These are phyloP conservation scores for Metschnikowia continentalis DNA, from an alignment of 805 yeast genomes.

Conservation along the genomic window DNA sequence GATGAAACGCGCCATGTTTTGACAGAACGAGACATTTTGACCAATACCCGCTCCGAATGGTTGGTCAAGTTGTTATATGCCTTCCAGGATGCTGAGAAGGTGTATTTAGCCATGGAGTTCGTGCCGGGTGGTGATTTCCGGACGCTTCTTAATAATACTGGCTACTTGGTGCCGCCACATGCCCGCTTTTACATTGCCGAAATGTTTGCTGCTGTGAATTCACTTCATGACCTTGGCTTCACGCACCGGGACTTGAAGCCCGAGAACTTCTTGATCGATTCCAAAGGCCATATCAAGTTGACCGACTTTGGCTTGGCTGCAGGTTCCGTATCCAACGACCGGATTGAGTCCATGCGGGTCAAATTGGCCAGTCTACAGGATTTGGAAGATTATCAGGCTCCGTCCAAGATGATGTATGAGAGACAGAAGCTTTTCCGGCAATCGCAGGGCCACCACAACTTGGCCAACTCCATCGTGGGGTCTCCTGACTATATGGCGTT, in stretches of 20 bases:
- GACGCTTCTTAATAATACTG: conserved; percentile 88
- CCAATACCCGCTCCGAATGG: conserved; percentile 97
- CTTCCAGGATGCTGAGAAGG: conserved; percentile 86
- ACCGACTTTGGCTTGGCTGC: conserved; percentile 98
- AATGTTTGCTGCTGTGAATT: conserved; percentile 93
- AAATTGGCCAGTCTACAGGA: conserved; percentile 67
- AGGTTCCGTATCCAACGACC: conserved; percentile 87
- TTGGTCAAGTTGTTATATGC: conserved; percentile 89
- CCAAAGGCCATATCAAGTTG: conserved; percentile 85
- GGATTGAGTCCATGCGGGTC: conserved; percentile 88
- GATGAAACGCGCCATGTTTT: conserved; percentile 95
- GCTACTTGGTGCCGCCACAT: conserved; percentile 88
- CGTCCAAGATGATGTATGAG: conserved; percentile 74
- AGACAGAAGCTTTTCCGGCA: conserved; percentile 82
- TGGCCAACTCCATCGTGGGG: conserved; percentile 95
- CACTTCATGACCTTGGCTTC: conserved; percentile 90
- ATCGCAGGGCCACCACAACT: conserved; percentile 75
- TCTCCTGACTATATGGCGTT: conserved; percentile 99
- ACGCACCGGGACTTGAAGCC: conserved; percentile 97
- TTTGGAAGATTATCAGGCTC: conserved; percentile 53
- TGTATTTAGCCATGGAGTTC: conserved; percentile 96
- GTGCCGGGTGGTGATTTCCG: conserved; percentile 99
- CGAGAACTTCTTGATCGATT: conserved; percentile 85
- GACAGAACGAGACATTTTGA: conserved; percentile 93
- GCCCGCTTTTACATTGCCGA: conserved; percentile 93